These are phyloP conservation scores for Rubia balearica DNA, from an alignment of 305 asterid genomes.

Conservation along the genomic window DNA sequence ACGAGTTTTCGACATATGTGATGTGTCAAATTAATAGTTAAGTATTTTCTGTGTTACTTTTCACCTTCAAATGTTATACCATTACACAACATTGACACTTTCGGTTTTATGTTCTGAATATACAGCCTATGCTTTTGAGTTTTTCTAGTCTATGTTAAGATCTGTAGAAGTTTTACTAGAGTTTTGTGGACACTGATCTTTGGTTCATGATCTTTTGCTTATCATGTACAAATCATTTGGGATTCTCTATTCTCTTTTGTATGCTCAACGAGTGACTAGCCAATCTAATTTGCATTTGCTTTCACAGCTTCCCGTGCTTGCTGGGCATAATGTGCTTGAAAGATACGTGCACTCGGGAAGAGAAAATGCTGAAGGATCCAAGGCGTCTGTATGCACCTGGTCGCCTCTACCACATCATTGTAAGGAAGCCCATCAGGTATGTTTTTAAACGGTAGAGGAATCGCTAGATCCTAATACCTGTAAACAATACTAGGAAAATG, in stretches of 20 bases:
- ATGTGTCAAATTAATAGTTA: background rate
- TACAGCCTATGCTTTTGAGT: background rate
- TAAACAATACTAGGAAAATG: background rate
- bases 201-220: background rate
- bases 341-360: slow-evolving; percentile 92
- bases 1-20: background rate
- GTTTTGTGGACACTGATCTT: background rate
- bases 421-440: slow-evolving; percentile 90
- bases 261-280: background rate
- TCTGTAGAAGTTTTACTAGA: background rate
- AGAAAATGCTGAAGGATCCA: slow-evolving; percentile 90
- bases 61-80: background rate
- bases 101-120: background rate
- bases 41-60: background rate
- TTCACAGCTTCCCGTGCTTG: slow-evolving; percentile 89
- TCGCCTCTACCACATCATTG: slow-evolving; percentile 95
- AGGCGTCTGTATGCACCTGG: slow-evolving; percentile 97
- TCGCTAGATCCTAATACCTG: background rate
- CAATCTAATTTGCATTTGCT: slow-evolving; percentile 11
- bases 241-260: background rate
- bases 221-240: background rate
- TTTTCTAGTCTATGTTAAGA: background rate
- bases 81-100: background rate
- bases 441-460: background rate
- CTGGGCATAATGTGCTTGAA: slow-evolving; percentile 87